Base-by-base conservation (phyloP, 495 filamentous ascomycete species). In the Penicillium canescens region DNA sequence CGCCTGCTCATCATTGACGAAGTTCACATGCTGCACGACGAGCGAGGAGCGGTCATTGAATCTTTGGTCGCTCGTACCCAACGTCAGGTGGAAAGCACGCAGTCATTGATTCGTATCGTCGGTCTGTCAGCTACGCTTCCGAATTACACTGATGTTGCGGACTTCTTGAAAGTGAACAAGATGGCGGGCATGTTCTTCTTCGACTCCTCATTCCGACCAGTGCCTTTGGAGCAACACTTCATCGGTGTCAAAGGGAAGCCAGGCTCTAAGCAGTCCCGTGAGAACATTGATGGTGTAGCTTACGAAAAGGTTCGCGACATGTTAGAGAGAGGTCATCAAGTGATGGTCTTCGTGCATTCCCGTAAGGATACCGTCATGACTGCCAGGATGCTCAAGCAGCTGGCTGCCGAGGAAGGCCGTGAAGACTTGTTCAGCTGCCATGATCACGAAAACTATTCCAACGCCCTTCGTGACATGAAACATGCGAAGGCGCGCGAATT, bases 311-410 rank as follows among this genome's bases (percentile, higher is more conserved):
- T 96, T n/a, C 86, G 84, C 51, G 88, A 88, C 39, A 97, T 97
- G 94, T 77, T 98, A 9, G 82, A 88, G 60, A 74, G 77, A 50
- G 91, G 87, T 9, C 92, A 99, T 58, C 94, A 99, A 63, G 83
- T 98, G 46, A 99, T 99, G 94, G 92, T 99, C 0, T 98, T 99
- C 70, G 94, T 99, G 3, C 94, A 99, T 66, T 96, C 92, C 3
- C 82, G 94, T 20, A 94, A 95, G 68, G 95, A 99, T 62, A 99
- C 94, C 1, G 81, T 96, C 37, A 80, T 84, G 45, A 96, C 93
- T 0, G 92, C 94, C 20, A 89, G 87, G 53, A 89, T 84, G 71
- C 80, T 99, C 24, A 84, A 86, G 52, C 86, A 96, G 60, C 89
- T 93, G 79, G 95, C 94, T 3, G 74, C 83, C 12, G 92, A 98